Conservation (phyloP, 768 basidiomycete genomes). For the Sarcodon sp. region DNA sequence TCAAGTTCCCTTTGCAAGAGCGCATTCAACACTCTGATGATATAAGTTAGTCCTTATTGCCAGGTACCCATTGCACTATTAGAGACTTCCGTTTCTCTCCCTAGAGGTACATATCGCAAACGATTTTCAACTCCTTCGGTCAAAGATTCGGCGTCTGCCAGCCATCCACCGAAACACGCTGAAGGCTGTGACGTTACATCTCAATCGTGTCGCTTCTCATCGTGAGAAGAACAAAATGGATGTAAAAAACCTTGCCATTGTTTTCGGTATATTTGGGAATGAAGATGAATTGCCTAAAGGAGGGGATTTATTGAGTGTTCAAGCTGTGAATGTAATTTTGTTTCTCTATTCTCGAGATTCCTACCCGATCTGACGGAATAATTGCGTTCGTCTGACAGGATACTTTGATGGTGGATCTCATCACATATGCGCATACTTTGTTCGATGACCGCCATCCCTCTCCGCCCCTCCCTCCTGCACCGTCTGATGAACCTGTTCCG, state of each 20-base stretch:
- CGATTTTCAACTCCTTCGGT: conserved; percentile 68
- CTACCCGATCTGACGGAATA: not conserved
- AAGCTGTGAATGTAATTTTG: conserved; percentile 50
- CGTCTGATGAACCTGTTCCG: conserved; percentile 47
- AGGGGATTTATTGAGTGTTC: conserved; percentile 60
- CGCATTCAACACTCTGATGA: conserved; percentile 72
- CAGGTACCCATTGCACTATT: not conserved
- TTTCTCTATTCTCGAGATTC: not conserved
- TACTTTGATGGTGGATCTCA: conserved; percentile 76
- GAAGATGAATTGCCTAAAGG: conserved; percentile 81
- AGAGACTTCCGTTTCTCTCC: not conserved
- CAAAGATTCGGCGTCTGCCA: conserved; percentile 76
- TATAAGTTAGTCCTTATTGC: conserved; percentile 32
- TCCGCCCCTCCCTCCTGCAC: conserved; percentile 65
- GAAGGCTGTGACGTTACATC: conserved; percentile 71
- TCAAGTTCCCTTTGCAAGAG: conserved; percentile 69
- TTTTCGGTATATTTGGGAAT: conserved; percentile 77
- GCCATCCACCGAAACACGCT: conserved; percentile 78
- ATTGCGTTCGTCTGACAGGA: conserved; percentile 27
- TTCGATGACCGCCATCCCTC: conserved; percentile 42
- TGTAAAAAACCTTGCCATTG: conserved; percentile 81
- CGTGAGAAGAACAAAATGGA: conserved; percentile 88
- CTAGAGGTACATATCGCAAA: conserved; percentile 60
- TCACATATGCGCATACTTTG: conserved; percentile 51
- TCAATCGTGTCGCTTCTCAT: conserved; percentile 54